Evolutionary conservation across 768 basidiomycete genomes (phyloP), one percentile per base, ranked within the genome.

Genomic region (Amanita subjunquillea): DNA sequence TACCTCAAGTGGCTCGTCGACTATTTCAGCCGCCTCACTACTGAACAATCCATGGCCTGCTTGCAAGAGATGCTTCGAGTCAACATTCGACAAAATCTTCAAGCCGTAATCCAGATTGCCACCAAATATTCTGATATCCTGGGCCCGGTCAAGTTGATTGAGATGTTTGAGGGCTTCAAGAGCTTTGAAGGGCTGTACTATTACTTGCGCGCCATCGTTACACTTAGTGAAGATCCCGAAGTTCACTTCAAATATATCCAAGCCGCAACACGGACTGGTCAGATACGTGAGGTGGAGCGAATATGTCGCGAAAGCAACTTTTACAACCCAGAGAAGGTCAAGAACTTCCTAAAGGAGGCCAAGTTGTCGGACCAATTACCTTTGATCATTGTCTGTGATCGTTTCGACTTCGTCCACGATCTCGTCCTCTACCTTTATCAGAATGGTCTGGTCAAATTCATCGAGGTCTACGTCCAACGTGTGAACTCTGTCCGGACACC

Each of bases 161-260:
- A 98, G 71, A 87, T 98, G 82, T 98, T 98, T 56, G 95, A 99
- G 68, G 80, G 83, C 40, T 96, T 91, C 81, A 98, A 97, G 78
- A 95, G 82, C 54, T 97, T 91, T 58, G 96, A 99, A 66, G 96
- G 93, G 66, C 81, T 99, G 23, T 99, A 98, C 74, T 98, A 98
- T 70, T 98, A 97, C 67, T 85, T 99, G 42, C 96, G 96, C 25
- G 95, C 95, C 8, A 79, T 99, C 58, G 96, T 99, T 65, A 99
- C 98, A 70, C 78, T 99, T 57, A 91, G 87, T 65, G 82, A 91
- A 65, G 96, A 99, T 67, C 79, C 90, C 4, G 96, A 99, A 66
- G 95, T 99, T 2, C 89, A 97, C 74, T 99, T 96, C 83, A 98
- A 99, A 75, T 98, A 98, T 71, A 97, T 99, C 63, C 95, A 98